These are phyloP conservation scores for Kuraishia ogatae DNA, from an alignment of 805 yeast species.

Conservation along the genomic window DNA sequence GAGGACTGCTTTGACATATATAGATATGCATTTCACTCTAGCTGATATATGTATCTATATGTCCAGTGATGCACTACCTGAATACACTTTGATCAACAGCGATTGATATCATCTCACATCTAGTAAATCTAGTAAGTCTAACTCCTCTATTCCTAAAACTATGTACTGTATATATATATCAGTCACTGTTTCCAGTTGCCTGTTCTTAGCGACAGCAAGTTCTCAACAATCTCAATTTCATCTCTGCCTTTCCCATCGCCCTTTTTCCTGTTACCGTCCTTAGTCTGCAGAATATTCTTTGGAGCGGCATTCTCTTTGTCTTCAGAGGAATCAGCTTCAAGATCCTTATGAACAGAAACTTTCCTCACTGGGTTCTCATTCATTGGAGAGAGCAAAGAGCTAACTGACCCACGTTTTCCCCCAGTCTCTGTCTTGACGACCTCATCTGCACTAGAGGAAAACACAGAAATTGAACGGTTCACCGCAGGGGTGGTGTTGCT, in stretches of 20 bases:
- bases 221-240: constrained; percentile 27
- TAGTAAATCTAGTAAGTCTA: not conserved
- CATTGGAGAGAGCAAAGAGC: not conserved
- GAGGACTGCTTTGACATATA: too few species aligned
- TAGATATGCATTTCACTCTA: too few species aligned
- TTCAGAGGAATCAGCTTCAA: not conserved
- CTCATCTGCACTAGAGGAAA: not conserved
- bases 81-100: too few species aligned
- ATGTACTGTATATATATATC: not conserved
- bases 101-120: too few species aligned
- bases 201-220: constrained; percentile 29
- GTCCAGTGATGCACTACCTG: too few species aligned
- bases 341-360: not conserved
- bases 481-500: not conserved
- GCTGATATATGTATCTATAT: too few species aligned
- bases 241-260: not conserved
- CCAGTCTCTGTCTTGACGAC: not conserved
- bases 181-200: constrained; percentile 24
- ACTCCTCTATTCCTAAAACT: not conserved
- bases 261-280: constrained; percentile 1
- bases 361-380: not conserved
- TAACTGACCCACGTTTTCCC: not conserved
- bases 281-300: not conserved
- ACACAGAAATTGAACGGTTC: not conserved
- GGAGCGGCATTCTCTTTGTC: constrained; percentile 6